A percentile compares a stretch with the other conserved stretches of the same genome.
phyloP scores from a whole-genome alignment of 768 basidiomycete genomes.

The Auriscalpium microsporum region DNA sequence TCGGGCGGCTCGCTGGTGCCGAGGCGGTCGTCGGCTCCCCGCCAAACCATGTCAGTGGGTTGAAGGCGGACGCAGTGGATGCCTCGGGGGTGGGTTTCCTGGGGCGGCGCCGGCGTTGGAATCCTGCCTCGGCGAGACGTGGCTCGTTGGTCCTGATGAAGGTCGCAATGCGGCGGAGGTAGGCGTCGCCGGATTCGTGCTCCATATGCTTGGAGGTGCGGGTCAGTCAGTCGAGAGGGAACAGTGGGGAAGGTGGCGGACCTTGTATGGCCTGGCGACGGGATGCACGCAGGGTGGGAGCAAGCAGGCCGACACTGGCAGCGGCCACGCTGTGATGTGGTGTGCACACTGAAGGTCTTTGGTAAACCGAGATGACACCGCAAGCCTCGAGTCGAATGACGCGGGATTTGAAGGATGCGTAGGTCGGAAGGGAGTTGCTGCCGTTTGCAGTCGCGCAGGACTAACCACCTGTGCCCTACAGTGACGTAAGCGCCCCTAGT shows the following conservation, averaged over 20 bases:
- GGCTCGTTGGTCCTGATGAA: conserved; percentile 70
- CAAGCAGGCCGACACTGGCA: background rate
- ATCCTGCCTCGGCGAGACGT: conserved; percentile 58
- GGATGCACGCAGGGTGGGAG: background rate
- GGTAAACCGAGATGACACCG: too few species aligned
- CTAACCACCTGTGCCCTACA: too few species aligned
- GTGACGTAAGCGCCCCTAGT: too few species aligned
- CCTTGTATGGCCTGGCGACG: conserved; percentile 1
- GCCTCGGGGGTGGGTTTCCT: conserved; percentile 20
- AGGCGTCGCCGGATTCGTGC: conserved; percentile 63
- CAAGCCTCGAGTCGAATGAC: too few species aligned
- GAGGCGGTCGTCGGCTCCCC: conserved; percentile 25
- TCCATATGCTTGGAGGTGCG: conserved; percentile 32
- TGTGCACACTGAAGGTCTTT: too few species aligned
- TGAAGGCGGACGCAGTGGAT: conserved; percentile 35
- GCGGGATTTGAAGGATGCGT: background rate
- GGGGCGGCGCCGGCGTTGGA: conserved; percentile 40
- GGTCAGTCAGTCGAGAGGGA: conserved; percentile 21
- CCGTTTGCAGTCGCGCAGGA: too few species aligned
- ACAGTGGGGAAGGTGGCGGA: conserved; percentile 7
- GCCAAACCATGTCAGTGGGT: conserved; percentile 56
- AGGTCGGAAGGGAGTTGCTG: too few species aligned
- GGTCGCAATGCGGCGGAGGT: conserved; percentile 57
- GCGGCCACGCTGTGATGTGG: background rate
- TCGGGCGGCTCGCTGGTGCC: conserved; percentile 24